A percentile compares a stretch with the other conserved stretches of the same genome.
phyloP scores from a whole-genome alignment of 192 early-diverging fungal genomes.

The Coemansia sp. region DNA sequence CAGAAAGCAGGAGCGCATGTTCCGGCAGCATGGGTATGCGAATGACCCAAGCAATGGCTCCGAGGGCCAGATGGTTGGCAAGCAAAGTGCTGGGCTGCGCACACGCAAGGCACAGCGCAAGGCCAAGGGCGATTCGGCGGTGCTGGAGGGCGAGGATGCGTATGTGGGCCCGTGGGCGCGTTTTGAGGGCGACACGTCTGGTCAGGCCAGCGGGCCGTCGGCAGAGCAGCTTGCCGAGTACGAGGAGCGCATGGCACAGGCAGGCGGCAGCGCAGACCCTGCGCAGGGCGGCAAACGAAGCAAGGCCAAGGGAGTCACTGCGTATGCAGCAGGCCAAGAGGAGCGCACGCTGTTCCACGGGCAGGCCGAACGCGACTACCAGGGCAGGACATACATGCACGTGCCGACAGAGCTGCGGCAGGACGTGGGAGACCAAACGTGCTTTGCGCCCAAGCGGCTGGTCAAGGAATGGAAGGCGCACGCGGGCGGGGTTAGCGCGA shows the following conservation, averaged over 20 bases:
- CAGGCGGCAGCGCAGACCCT: background rate
- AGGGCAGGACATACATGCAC: constrained; percentile 95
- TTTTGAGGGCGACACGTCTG: constrained; percentile 79
- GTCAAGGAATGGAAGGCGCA: constrained; percentile 95
- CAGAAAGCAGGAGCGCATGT: constrained; percentile 81
- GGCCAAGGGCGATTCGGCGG: constrained; percentile 69
- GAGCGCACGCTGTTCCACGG: constrained; percentile 91
- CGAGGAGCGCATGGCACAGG: constrained; percentile 21
- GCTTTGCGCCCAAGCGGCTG: constrained; percentile 82
- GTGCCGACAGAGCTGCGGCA: constrained; percentile 79
- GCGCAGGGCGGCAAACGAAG: background rate
- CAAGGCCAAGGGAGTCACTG: background rate
- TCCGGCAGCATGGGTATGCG: constrained; percentile 75
- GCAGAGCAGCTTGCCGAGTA: constrained; percentile 53
- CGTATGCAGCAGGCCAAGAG: constrained; percentile 45
- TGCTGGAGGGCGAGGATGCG: constrained; percentile 70
- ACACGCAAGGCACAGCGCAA: constrained; percentile 61
- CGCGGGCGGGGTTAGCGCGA: constrained; percentile 84
- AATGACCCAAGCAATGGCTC: constrained; percentile 67
- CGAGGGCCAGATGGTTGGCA: constrained; percentile 58
- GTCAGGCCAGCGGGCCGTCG: constrained; percentile 56
- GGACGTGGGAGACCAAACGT: constrained; percentile 74
- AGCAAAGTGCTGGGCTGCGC: constrained; percentile 24
- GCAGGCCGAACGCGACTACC: constrained; percentile 81
- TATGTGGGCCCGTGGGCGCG: constrained; percentile 96